Evolutionary conservation across 768 basidiomycete genomes (phyloP).

Genomic region (Lactarius tabidus): DNA sequence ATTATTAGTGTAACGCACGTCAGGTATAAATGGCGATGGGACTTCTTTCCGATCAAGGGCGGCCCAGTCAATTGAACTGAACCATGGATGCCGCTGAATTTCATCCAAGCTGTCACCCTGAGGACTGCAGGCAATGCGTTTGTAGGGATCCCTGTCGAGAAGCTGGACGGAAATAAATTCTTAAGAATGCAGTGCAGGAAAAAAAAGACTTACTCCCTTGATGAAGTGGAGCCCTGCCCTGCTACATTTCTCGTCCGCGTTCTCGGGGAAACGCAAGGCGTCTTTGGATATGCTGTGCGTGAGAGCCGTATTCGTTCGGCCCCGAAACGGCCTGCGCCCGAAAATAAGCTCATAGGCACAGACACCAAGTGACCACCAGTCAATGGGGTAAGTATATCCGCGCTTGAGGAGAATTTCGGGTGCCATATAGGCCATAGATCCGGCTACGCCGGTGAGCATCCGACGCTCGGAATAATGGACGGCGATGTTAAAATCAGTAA

Average conservation of each 20-base stretch:
- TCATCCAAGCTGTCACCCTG: conserved; percentile 77
- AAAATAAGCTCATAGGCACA: conserved; percentile 91
- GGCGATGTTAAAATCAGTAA: conserved; percentile 98
- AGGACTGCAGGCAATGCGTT: conserved; percentile 79
- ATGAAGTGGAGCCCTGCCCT: conserved; percentile 74
- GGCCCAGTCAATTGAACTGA: conserved; percentile 85
- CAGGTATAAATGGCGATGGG: conserved; percentile 83
- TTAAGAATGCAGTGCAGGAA: background rate
- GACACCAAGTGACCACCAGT: conserved; percentile 97
- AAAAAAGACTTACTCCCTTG: conserved; percentile 50
- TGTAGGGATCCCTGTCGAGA: conserved; percentile 77
- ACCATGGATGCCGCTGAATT: conserved; percentile 81
- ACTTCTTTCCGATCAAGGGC: conserved; percentile 72
- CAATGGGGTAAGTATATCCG: conserved; percentile 91
- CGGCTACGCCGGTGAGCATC: conserved; percentile 85
- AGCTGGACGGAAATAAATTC: conserved; percentile 45
- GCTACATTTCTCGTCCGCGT: conserved; percentile 75
- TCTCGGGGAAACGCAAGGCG: conserved; percentile 84
- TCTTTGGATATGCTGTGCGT: conserved; percentile 93
- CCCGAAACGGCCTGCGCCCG: conserved; percentile 88
- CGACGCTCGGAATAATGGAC: conserved; percentile 91
- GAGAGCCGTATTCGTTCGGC: conserved; percentile 87
- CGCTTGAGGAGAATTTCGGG: conserved; percentile 88
- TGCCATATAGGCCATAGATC: conserved; percentile 99
- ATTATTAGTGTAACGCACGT: conserved; percentile 47